These are phyloP conservation scores for Candida wancherniae DNA, from an alignment of 805 yeast genomes.

Conservation along the genomic window DNA sequence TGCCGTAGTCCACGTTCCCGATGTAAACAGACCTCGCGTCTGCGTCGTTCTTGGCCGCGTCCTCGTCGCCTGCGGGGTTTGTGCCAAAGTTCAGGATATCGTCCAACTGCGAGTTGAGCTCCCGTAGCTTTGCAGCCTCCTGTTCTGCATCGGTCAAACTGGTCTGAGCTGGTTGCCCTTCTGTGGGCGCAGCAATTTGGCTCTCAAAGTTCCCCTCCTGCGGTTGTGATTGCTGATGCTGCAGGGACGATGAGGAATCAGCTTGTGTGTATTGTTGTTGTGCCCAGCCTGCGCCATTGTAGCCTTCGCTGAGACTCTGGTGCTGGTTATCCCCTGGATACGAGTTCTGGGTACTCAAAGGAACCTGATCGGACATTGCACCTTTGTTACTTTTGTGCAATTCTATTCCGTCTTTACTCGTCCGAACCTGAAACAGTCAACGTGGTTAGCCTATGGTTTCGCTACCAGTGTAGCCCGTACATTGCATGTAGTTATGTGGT, in stretches of 20 bases:
- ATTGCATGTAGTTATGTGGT: not conserved
- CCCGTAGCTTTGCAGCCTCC: constrained; percentile 59
- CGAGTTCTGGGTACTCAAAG: constrained; percentile 10
- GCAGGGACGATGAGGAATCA: too few relatives aligned
- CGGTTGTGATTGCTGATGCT: too few relatives aligned
- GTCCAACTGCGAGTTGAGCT: constrained; percentile 42
- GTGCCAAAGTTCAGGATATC: constrained; percentile 1
- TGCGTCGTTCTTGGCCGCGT: constrained; percentile 36
- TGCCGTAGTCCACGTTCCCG: constrained; percentile 77
- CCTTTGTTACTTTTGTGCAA: too few relatives aligned
- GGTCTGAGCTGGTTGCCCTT: not conserved
- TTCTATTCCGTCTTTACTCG: too few relatives aligned
- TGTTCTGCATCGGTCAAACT: constrained; percentile 52
- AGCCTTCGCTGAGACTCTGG: too few relatives aligned
- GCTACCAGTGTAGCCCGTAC: constrained; percentile 1
- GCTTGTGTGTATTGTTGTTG: too few relatives aligned
- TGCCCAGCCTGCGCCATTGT: too few relatives aligned
- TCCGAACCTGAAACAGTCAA: too few relatives aligned
- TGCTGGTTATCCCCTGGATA: too few relatives aligned
- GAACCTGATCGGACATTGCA: constrained; percentile 31
- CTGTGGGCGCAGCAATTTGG: not conserved
- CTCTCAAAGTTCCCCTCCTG: too few relatives aligned
- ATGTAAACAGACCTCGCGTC: constrained; percentile 76
- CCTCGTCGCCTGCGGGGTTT: constrained; percentile 29
- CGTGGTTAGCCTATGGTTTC: too few relatives aligned